Conservation (phyloP, 345 rosid genomes). For the Triadica sebifera region DNA sequence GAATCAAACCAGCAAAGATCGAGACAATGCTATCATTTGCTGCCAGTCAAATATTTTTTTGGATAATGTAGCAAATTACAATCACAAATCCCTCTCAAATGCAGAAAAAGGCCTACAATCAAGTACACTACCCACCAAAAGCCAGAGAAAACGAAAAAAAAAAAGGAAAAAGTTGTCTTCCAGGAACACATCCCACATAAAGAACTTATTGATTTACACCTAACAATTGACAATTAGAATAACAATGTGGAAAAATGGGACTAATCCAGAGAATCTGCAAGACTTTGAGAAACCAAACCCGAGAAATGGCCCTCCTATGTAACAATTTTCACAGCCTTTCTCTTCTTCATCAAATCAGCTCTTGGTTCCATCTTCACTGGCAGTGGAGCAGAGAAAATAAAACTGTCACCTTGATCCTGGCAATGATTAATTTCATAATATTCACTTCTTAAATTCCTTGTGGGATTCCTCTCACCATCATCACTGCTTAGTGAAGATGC, state of each 20-base stretch:
- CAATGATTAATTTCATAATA: too few relatives aligned
- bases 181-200: too few relatives aligned
- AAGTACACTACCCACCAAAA: neutral
- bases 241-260: neutral
- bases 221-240: slow-evolving; percentile 3
- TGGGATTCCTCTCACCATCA: slow-evolving; percentile 7
- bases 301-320: slow-evolving; percentile 1
- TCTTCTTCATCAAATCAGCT: slow-evolving; percentile 39
- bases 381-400: slow-evolving; percentile 55
- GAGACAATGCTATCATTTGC: neutral
- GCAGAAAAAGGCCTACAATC: slow-evolving; percentile 8
- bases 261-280: slow-evolving; percentile 1
- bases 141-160: neutral
- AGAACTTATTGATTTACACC: slow-evolving; percentile 6
- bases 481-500: slow-evolving; percentile 33
- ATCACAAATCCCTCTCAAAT: slow-evolving; percentile 4
- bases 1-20: neutral
- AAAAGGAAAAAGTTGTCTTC: neutral
- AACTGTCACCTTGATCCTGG: slow-evolving; percentile 30
- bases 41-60: too few relatives aligned
- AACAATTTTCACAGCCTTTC: slow-evolving; percentile 32
- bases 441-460: slow-evolving; percentile 12
- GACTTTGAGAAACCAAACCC: slow-evolving; percentile 2
- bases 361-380: slow-evolving; percentile 70
- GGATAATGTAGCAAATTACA: neutral